Evolutionary conservation across 352 stramenopile species (phyloP).

Genomic region (Phytophthora rubi): DNA sequence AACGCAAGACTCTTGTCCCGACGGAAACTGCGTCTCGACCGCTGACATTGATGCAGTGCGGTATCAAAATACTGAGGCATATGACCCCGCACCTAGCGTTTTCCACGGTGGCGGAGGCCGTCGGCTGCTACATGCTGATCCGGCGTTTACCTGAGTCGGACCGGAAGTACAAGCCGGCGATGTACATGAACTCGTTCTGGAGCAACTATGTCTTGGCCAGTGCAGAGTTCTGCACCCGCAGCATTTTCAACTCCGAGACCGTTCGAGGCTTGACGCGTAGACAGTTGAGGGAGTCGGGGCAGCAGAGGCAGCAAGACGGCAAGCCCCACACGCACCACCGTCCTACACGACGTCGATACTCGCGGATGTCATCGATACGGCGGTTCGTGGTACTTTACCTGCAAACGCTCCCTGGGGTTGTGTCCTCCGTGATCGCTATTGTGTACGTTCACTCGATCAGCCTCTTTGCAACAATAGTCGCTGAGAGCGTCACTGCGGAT

Average conservation of each 20-base stretch:
- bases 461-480: neutral
- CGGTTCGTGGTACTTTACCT: conserved; percentile 15
- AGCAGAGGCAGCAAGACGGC: neutral
- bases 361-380: neutral
- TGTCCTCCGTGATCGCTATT: conserved; percentile 5
- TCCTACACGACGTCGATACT: neutral
- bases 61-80: conserved; percentile 1
- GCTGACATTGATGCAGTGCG: neutral
- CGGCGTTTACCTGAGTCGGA: neutral
- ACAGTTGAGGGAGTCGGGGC: neutral
- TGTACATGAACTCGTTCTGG: conserved; percentile 26
- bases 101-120: conserved; percentile 1
- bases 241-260: conserved; percentile 19
- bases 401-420: neutral
- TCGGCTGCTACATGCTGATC: conserved; percentile 2
- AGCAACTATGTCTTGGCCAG: conserved; percentile 8
- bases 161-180: conserved; percentile 23
- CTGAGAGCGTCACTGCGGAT: too few species aligned
- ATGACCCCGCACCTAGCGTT: conserved; percentile 8
- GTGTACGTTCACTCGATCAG: conserved; percentile 27
- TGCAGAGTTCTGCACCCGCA: conserved; percentile 9
- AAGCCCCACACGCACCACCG: neutral
- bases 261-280: conserved; percentile 8
- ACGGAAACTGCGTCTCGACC: neutral
- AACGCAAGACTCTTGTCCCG: neutral